phyloP scores from a whole-genome alignment of 352 stramenopile genomes.

The Pythium biforme region DNA sequence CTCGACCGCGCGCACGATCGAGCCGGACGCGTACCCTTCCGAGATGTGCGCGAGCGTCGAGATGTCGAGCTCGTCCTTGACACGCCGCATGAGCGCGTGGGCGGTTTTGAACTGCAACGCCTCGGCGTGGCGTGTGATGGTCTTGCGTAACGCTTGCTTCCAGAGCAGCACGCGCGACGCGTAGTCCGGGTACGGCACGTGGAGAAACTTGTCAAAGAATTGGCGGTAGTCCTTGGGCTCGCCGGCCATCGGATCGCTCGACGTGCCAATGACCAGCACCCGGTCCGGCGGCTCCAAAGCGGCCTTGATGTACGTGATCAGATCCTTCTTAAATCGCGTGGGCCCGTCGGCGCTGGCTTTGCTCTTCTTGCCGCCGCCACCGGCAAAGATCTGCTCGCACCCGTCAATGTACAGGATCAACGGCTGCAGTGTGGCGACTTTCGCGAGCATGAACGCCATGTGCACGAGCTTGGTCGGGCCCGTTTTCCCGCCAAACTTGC shows the following conservation, averaged over 20 bases:
- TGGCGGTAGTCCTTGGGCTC: slow-evolving; percentile 87
- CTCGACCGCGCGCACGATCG: slow-evolving; percentile 75
- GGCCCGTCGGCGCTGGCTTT: slow-evolving; percentile 74
- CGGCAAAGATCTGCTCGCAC: slow-evolving; percentile 88
- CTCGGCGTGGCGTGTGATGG: slow-evolving; percentile 40
- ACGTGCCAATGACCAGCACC: slow-evolving; percentile 90
- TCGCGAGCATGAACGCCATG: slow-evolving; percentile 93
- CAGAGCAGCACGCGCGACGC: slow-evolving; percentile 88
- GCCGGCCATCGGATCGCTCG: slow-evolving; percentile 74
- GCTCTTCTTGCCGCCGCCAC: slow-evolving; percentile 74
- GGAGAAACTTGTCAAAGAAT: slow-evolving; percentile 93
- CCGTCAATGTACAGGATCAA: slow-evolving; percentile 95
- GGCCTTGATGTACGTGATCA: slow-evolving; percentile 92
- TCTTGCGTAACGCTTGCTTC: slow-evolving; percentile 69
- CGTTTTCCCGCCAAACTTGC: slow-evolving; percentile 92
- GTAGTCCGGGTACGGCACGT: slow-evolving; percentile 92
- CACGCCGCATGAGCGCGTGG: slow-evolving; percentile 19
- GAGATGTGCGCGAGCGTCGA: slow-evolving; percentile 90
- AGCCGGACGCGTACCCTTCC: slow-evolving; percentile 88
- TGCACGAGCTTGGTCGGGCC: slow-evolving; percentile 92
- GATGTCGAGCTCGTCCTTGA: slow-evolving; percentile 72
- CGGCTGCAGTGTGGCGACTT: slow-evolving; percentile 78
- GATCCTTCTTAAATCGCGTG: slow-evolving; percentile 92
- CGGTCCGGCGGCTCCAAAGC: slow-evolving; percentile 86
- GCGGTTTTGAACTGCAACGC: slow-evolving; percentile 23